Base-by-base conservation (phyloP, 768 basidiomycete genomes). In the Imleria badia region DNA sequence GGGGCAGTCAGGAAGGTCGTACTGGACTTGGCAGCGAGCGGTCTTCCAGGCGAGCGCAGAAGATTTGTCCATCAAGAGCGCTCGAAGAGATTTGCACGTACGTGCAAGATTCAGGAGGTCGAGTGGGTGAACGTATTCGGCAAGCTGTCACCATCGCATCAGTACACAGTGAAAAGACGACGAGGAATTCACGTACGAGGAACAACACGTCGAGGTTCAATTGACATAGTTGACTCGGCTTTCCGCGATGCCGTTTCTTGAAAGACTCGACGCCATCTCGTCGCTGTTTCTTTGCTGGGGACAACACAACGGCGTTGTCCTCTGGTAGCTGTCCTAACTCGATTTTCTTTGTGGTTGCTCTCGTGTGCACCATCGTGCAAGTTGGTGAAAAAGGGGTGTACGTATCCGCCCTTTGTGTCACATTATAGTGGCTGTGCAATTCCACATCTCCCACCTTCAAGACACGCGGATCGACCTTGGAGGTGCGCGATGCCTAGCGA, bases 401-500 rank as follows among this genome's bases (percentile, higher is more conserved):
- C 6, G 26, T 6, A 26, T 26, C 26, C 26, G 26, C 26, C 26
- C 26, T 20, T 15, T 6, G 11, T 8, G 2, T 31, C 17, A 17
- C 17, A 17, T n/a, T n/a, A 17, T 36, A n/a, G 48, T 31, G 39
- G 48, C 48, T 39, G 48, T 49, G 48, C 14, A 26, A 4, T 26
- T 26, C 26, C 26, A n/a, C n/a, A n/a, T n/a, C 26, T 26, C 26
- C 26, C 26, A 26, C 26, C 26, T 26, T 26, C 6, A n/a, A n/a
- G n/a, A n/a, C n/a, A n/a, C n/a, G n/a, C n/a, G n/a, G n/a, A n/a
- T 26, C 26, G 26, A 6, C 26, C 4, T 26, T 26, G 17, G 30
- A 47, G 30, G 51, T 14, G 17, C 36, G 10, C 55, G 50, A 79
- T 78, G 77, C 60, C 77, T 29, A 61, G 78, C 60, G 90, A 92